Evolutionary conservation across 2,329 filamentous ascomycete genomes (phyloP), one percentile per base, ranked within the genome.

Genomic region (Cladosporium colombiae): DNA sequence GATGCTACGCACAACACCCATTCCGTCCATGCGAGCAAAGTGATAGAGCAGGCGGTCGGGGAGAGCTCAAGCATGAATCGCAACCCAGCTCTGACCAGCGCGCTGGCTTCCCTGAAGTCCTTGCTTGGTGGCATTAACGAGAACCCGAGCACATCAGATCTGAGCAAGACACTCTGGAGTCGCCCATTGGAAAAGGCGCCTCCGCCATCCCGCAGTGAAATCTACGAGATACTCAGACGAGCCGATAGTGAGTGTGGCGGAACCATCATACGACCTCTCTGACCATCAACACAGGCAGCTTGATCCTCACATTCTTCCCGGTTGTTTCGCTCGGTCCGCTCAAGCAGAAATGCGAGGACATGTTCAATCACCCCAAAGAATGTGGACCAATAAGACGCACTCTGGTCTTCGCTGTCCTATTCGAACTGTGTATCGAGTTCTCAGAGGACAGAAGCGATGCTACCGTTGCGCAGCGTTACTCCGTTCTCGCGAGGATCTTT

Each of bases 361-460:
- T 56, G 61, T 63, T 63, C 50, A 63, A 63, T 37, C 53, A 62
- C 18, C 58, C 56, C 5, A 50, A 61, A 14, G 44, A 65, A 14
- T 50, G 35, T 23, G 56, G 59, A n/a, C 63, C 64, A 5, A 49
- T 67, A 8, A 59, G 67, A 29, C 59, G 56, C 16, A 35, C 67
- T 10, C 57, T 62, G 8, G 66, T 69, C 2, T 69, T 67, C 40
- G 64, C 63, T 7, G 37, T 58, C 11, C 52, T 67, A 2, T 69
- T 66, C 31, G 64, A 67, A 14, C 64, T 69, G 0, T 65, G 67
- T 50, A 60, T 63, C n/a, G 68, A 68, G 56, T 63, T 61, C 37
- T 63, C 61, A 23, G 64, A 64, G 40, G 25, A 52, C 8, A 62
- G 49, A 3, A 33, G 31, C 8, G 67, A 68, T 56, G 21, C 27